Conservation (phyloP, 2,329 filamentous ascomycete genomes). For the Spiromastix sp. region DNA sequence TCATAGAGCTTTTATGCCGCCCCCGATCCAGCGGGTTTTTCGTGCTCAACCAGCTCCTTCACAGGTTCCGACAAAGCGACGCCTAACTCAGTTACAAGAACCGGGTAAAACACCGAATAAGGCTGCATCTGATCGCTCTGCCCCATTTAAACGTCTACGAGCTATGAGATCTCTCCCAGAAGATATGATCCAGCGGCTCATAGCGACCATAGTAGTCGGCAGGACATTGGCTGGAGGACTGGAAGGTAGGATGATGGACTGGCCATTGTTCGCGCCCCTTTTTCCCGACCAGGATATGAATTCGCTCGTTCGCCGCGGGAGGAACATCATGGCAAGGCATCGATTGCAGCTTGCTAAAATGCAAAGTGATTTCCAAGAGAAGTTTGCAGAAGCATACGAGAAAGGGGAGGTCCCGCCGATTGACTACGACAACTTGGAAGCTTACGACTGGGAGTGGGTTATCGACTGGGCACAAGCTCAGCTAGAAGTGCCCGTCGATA, state of each 20-base stretch:
- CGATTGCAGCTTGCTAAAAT: constrained; percentile 33
- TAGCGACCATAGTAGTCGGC: constrained; percentile 34
- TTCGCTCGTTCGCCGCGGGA: constrained; percentile 30
- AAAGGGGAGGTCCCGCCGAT: constrained; percentile 32
- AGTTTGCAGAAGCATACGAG: constrained; percentile 36
- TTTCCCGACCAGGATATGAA: constrained; percentile 31
- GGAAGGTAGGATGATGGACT: constrained; percentile 34
- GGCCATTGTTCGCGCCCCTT: constrained; percentile 31
- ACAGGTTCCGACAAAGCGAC: too few species aligned
- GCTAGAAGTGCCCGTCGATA: constrained; percentile 27
- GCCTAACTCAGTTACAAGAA: constrained; percentile 8
- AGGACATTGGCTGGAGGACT: constrained; percentile 35
- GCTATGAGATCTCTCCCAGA: constrained; percentile 16
- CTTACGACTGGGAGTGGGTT: constrained; percentile 37
- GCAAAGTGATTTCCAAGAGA: constrained; percentile 37
- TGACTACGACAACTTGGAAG: constrained; percentile 32
- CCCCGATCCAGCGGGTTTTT: too few species aligned
- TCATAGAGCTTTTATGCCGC: background rate
- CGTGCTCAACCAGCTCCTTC: too few species aligned
- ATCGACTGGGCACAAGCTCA: constrained; percentile 36
- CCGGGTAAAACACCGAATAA: constrained; percentile 1
- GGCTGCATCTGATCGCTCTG: background rate
- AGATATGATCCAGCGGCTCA: constrained; percentile 24
- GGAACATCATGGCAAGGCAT: constrained; percentile 25
- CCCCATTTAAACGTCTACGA: background rate